Evolutionary conservation across 371 early-diverging fungal genomes (phyloP), one percentile per base, ranked within the genome.

Genomic region (Smittium culicis): DNA sequence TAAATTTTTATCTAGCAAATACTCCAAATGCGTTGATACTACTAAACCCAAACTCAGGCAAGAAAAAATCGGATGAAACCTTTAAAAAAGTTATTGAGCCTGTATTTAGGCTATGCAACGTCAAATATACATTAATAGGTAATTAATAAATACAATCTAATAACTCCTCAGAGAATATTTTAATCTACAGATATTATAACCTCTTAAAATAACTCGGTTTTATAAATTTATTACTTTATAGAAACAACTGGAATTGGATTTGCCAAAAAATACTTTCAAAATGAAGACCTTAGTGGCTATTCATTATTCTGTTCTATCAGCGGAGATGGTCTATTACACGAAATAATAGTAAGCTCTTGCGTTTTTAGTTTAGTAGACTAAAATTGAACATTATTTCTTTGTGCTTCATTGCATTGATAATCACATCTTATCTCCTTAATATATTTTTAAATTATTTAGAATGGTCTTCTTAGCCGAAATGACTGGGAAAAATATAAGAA

Each of bases 271-370:
- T 72, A 79, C 64, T 75, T 74, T 0, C 72, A 73, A 25, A 68
- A 57, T 16, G 67, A 82, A 35, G 77, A 81, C 35, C 65, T 78
- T 3, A 54, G 69, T 14, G 17, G 54, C 29, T 85, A 82, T 66
- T 68, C 73, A 2, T 75, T 79, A 31, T 69, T 81, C 17, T 67
- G 78, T 20, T 69, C 81, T 32, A 68, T 85, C 61, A 77, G 82
- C 64, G 86, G 86, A n/a, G 86, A 86, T 73, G 86, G 86, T 28
- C 73, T 84, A 1, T 68, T 84, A 35, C 82, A 86, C 68, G 83
- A 86, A 65, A 66, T 83, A 8, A 62, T 85, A 63, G 67, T 66
- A 66, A 54, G 54, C n/a, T n/a, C 35, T 31, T n/a, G n/a, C n/a
- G n/a, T n/a, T n/a, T n/a, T n/a, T n/a, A n/a, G n/a, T n/a, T n/a